These are phyloP conservation scores for Diaporthe ampelina DNA, from an alignment of 2,329 filamentous ascomycete species.

Conservation along the genomic window DNA sequence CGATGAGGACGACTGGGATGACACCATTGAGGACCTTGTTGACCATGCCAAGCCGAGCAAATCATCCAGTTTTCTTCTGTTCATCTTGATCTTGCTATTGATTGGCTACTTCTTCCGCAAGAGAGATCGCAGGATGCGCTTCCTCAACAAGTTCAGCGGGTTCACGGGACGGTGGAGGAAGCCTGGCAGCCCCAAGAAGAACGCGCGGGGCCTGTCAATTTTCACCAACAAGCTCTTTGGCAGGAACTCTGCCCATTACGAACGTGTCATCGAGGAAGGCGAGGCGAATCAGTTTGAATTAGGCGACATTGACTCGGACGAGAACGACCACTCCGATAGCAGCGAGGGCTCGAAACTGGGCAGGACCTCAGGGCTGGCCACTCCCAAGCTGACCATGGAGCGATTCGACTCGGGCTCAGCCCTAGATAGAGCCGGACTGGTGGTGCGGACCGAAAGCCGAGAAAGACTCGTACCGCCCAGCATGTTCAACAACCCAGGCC, in stretches of 20 bases:
- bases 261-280: slow-evolving; percentile 88
- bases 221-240: slow-evolving; percentile 77
- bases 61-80: slow-evolving; percentile 81
- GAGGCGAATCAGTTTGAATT: slow-evolving; percentile 84
- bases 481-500: slow-evolving; percentile 64
- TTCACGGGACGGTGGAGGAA: slow-evolving; percentile 57
- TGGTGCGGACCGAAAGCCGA: slow-evolving; percentile 86
- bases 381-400: slow-evolving; percentile 70
- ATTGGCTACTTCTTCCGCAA: slow-evolving; percentile 82
- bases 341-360: slow-evolving; percentile 70
- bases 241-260: slow-evolving; percentile 73
- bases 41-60: slow-evolving; percentile 76
- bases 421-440: slow-evolving; percentile 79
- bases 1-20: slow-evolving; percentile 67
- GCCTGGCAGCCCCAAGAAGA: slow-evolving; percentile 62
- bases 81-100: slow-evolving; percentile 79
- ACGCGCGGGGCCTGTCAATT: slow-evolving; percentile 60
- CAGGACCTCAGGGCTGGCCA: slow-evolving; percentile 76
- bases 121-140: slow-evolving; percentile 77
- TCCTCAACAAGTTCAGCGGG: slow-evolving; percentile 67
- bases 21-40: slow-evolving; percentile 71
- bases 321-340: slow-evolving; percentile 75
- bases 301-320: slow-evolving; percentile 73
- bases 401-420: slow-evolving; percentile 64
- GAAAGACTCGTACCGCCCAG: slow-evolving; percentile 77